Base-by-base conservation (phyloP, 495 filamentous ascomycete genomes). In the Penicillium macrosclerotiorum region DNA sequence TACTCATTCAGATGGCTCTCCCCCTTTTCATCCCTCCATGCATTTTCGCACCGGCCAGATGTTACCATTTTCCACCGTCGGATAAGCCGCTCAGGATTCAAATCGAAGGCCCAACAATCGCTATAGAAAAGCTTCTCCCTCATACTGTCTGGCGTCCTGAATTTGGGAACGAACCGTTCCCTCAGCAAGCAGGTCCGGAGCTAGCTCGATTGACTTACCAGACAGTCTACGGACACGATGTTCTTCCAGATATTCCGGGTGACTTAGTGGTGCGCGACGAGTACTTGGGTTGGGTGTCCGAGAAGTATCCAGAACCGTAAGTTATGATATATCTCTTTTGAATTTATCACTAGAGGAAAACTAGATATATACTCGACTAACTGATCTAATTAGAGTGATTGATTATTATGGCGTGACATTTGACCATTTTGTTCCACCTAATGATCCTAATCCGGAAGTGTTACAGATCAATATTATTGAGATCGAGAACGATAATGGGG, bases 401-500 rank as follows among this genome's bases (percentile, higher is more conserved):
- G 64, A 71, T 47, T 67, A 67, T 38, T 69, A 68, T 51, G 62
- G 65, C 13, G 57, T 69, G 13, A 67, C 60, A 45, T 71, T 71
- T 42, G 65, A 71, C 46, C 59, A 71, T 44, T 59, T 65, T 41
- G 56, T 66, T 16, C 59, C 57, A 16, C 30, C 41, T 16, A 55
- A 62, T 33, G 58, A 70, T 37, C 22, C 19, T 30, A 34, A 62
- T 36, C 64, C 60, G 8, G 62, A 69, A 37, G 62, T 70, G 7
- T 45, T 71, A 16, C 54, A 62, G 49, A 60, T 65, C 26, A 49
- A 57, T 34, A 63, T 71, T 31, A 55, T 54, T 60, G 63, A 62
- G 37, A 49, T 61, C 32, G 56, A 61, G 5, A 49, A 62, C 11
- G 64, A 65, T 32, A 26, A 37, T 12, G 67, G 58, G 8, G 53